Percentiles rank a stretch among this genome's conserved stretches.
These are phyloP conservation scores for Colletotrichum sp. DNA, from an alignment of 2,329 filamentous ascomycete species.

Conservation along the genomic window DNA sequence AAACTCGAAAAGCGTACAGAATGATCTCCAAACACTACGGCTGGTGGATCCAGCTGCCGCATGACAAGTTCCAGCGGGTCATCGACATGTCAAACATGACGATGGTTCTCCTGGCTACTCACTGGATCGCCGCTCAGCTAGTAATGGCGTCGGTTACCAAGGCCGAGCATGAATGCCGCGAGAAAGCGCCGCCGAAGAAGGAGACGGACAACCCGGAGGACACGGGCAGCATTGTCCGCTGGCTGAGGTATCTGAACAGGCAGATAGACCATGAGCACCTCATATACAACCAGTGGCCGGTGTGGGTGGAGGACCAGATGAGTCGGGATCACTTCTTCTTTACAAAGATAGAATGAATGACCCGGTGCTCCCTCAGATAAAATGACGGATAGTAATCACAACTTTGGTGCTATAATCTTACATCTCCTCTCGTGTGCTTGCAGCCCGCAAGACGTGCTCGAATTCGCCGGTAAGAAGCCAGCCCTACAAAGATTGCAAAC, in stretches of 20 bases:
- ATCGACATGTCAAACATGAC: constrained; percentile 53
- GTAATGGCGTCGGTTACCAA: constrained; percentile 57
- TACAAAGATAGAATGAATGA: constrained; percentile 32
- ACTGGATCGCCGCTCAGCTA: constrained; percentile 61
- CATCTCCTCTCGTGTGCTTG: background rate
- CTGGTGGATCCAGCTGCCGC: constrained; percentile 65
- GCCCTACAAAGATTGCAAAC: background rate
- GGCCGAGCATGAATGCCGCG: constrained; percentile 37
- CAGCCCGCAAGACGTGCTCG: background rate
- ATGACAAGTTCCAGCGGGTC: constrained; percentile 55
- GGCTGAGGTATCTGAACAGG: constrained; percentile 56
- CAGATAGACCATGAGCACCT: constrained; percentile 49
- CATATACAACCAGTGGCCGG: constrained; percentile 56
- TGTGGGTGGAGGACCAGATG: constrained; percentile 59
- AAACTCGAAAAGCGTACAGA: constrained; percentile 48
- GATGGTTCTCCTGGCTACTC: constrained; percentile 52
- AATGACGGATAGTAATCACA: background rate
- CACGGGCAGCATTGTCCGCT: constrained; percentile 47
- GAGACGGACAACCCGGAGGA: constrained; percentile 33
- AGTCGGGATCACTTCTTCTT: constrained; percentile 51
- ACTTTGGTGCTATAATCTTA: background rate
- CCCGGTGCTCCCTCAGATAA: background rate
- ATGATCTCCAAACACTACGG: constrained; percentile 54
- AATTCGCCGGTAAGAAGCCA: background rate
- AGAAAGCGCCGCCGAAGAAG: constrained; percentile 29